Evolutionary conservation across 139 green algal genomes (phyloP).

Genomic region (Mychonastes homosphaera): DNA sequence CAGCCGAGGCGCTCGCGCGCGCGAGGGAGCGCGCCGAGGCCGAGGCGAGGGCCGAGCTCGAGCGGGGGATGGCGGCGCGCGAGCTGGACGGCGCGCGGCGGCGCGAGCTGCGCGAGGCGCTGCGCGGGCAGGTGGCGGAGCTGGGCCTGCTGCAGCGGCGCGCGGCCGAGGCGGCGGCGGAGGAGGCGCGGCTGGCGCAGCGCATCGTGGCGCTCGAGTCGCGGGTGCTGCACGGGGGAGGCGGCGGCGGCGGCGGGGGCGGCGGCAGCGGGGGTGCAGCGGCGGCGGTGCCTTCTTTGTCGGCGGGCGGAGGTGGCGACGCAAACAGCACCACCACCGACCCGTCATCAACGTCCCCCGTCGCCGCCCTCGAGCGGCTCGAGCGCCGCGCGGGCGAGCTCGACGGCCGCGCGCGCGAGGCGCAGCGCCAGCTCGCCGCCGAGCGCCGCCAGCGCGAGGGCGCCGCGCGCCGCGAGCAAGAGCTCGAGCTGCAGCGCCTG

Average conservation of each 20-base stretch:
- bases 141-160: constrained; percentile 13
- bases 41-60: constrained; percentile 30
- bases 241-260: too few relatives aligned
- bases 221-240: constrained; percentile 32
- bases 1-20: constrained; percentile 25
- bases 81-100: constrained; percentile 31
- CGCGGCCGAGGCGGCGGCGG: constrained; percentile 25
- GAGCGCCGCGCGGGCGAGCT: constrained; percentile 42
- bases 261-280: too few relatives aligned
- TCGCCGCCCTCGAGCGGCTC: constrained; percentile 34
- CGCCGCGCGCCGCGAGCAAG: constrained; percentile 30
- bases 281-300: too few relatives aligned
- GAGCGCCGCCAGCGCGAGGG: constrained; percentile 36
- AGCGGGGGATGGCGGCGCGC: constrained; percentile 33
- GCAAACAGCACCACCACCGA: too few relatives aligned
- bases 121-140: constrained; percentile 32
- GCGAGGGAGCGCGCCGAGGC: constrained; percentile 35
- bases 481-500: constrained; percentile 30
- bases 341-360: too few relatives aligned
- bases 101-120: constrained; percentile 24
- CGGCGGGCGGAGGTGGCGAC: too few relatives aligned
- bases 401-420: constrained; percentile 41
- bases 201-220: constrained; percentile 38
- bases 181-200: constrained; percentile 26
- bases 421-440: constrained; percentile 41